Base-by-base conservation (phyloP, 768 basidiomycete species). In the Cyclocybe cylindracea region DNA sequence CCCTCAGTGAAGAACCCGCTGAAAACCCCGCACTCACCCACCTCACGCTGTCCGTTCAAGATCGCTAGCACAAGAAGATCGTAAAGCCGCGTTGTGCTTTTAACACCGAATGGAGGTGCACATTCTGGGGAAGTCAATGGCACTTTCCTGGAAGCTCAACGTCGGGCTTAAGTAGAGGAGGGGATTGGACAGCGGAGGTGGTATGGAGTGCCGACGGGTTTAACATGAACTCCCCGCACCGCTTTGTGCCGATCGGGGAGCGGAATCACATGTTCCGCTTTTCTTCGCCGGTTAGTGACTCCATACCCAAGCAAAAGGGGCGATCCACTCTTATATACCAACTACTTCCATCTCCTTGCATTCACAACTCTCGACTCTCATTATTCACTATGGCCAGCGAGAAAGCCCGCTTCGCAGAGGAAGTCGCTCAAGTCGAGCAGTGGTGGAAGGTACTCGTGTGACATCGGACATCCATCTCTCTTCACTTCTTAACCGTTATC, bases 381-480 rank as follows among this genome's bases (percentile, higher is more conserved):
- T 49, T 48, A 46, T 48, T 50, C 49, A 71, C 47, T 56, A 89
- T 89, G 87, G 72, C 83, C 61, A 68, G 70, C 67, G 89, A 91
- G 72, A 79, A 80, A 70, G 75, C 79, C 43, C 75, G 73, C 49
- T 96, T 96, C 71, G 78, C 83, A 38, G 77, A 83, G 34, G 91
- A 99, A 70, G 91, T 97, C 50, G 84, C 84, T 29, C 72, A 88
- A 59, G 87, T 97, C 58, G 89, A 97, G 72, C 73, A 82, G 51
- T 98, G 94, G 91, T 97, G 89, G 85, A 91, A 91, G 85, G 95
- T 93, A 58, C 46, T 75, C 58, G 39, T 58, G 16, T 18, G 24
- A 40, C 16, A 50, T 13, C 46, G 16, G 24, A 40, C 16, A 50
- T 13, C 46, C 36, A 19, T n/a, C 44, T 38, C 13, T 45, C 19